Percentiles rank a stretch among this genome's conserved stretches.
Evolutionary conservation across 805 yeast species (phyloP).

Genomic region (Starmerella floris): DNA sequence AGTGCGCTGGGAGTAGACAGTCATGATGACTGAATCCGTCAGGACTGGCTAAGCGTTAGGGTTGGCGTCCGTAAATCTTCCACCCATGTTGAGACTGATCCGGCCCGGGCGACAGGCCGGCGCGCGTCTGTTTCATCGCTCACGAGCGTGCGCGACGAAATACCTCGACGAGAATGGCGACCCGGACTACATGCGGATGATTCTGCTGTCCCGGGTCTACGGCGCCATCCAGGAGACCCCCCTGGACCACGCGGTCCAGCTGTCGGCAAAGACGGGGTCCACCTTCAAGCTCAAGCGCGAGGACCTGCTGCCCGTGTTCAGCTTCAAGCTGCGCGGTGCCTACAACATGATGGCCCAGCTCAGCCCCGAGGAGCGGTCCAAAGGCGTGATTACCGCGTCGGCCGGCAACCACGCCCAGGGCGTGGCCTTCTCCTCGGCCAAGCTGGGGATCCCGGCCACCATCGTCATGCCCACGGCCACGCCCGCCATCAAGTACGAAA

Average conservation of each 20-base stretch:
- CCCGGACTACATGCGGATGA: slow-evolving; percentile 89
- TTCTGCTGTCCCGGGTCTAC: slow-evolving; percentile 82
- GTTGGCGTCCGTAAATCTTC: too few species aligned
- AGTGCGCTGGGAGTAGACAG: too few species aligned
- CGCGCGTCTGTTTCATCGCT: slow-evolving; percentile 3
- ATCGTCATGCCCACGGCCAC: slow-evolving; percentile 98
- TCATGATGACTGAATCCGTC: too few species aligned
- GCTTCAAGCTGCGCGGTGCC: slow-evolving; percentile 94
- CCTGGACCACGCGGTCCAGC: slow-evolving; percentile 54
- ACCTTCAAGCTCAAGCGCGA: slow-evolving; percentile 76
- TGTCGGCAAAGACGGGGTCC: slow-evolving; percentile 63
- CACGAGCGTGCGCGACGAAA: background rate
- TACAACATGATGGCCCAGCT: slow-evolving; percentile 91
- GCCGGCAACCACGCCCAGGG: slow-evolving; percentile 99
- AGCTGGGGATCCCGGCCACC: slow-evolving; percentile 79
- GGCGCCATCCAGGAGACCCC: slow-evolving; percentile 92
- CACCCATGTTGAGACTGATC: background rate
- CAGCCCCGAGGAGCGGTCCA: slow-evolving; percentile 40
- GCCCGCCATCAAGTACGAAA: slow-evolving; percentile 84
- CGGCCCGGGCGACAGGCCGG: too few species aligned
- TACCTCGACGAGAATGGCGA: slow-evolving; percentile 33
- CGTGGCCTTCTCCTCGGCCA: slow-evolving; percentile 82
- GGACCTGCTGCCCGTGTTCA: slow-evolving; percentile 86
- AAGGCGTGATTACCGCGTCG: slow-evolving; percentile 93
- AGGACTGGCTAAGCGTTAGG: too few species aligned